Base-by-base conservation (phyloP, 139 green algal genomes). In the Eudorina sp. region DNA sequence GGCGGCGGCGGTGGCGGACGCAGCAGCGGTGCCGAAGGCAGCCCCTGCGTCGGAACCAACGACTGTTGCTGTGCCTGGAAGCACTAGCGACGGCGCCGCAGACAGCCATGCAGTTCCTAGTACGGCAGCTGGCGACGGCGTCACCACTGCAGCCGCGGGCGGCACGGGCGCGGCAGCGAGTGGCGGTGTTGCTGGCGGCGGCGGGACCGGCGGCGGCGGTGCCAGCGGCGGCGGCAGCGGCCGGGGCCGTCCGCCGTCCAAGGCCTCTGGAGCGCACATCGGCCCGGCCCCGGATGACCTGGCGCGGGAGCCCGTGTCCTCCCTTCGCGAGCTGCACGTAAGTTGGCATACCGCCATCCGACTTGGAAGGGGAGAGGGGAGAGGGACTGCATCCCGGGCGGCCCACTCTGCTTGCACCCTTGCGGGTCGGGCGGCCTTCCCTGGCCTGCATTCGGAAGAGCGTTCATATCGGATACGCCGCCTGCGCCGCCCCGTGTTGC, bases 241-340 rank as follows among this genome's bases (percentile, higher is more conserved):
- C 41, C 58, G 79, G 8, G 3, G 1, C 25, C 80, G 60, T 27
- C 46, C 5, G 18, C 18, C 60, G 29, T 3, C 31, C 40, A 75
- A 45, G 80, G 58, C 43, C 46, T 88, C 48, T 23, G 83, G 83
- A 0, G 83, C 68, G 4, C 83, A 88, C 51, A 88, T 88, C 36
- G 68, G 36, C 1, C 83, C 83, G 1, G 83, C 83, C 9, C 83
- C 83, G 21, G 83, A 88, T 25, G 68, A 88, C 48, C 45, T 88
- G 36, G 43, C 83, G 1, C 62, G 64, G 68, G 83, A 73, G 66
- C 34, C 62, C 13, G 11, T 86, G 16, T n/a, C 19, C 21, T 53
- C 34, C 2, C 46, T 87, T 23, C 19, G 31, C 7, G 81, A 87
- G 62, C 43, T 87, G 55, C 46, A 87, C 13, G 81, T 87, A 46